phyloP scores from a whole-genome alignment of 495 filamentous ascomycete genomes.

The Paragyromitra xinjiangensis region DNA sequence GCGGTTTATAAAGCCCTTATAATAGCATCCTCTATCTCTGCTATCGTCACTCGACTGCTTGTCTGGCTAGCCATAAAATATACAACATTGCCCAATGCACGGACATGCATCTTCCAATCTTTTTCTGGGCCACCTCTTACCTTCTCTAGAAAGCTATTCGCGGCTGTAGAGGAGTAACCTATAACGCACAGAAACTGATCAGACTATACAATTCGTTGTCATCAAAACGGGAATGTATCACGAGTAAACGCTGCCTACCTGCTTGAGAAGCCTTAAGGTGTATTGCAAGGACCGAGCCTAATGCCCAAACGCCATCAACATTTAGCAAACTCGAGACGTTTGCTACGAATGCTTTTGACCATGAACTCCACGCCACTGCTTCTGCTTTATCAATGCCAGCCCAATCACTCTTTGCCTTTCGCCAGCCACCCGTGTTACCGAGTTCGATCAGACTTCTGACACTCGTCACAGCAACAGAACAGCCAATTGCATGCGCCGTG shows the following conservation, averaged over 20 bases:
- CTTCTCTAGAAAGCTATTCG: slow-evolving; percentile 67
- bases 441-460: slow-evolving; percentile 66
- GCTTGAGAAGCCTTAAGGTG: slow-evolving; percentile 62
- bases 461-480: slow-evolving; percentile 71
- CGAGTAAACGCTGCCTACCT: slow-evolving; percentile 59
- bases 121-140: slow-evolving; percentile 59
- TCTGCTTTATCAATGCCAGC: background rate
- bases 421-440: slow-evolving; percentile 65
- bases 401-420: slow-evolving; percentile 34
- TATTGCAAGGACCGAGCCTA: slow-evolving; percentile 76
- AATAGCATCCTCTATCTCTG: slow-evolving; percentile 60
- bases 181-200: slow-evolving; percentile 25
- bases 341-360: slow-evolving; percentile 67
- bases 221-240: background rate
- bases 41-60: slow-evolving; percentile 63
- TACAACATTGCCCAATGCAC: slow-evolving; percentile 77
- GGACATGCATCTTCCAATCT: slow-evolving; percentile 71
- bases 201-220: slow-evolving; percentile 4
- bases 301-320: slow-evolving; percentile 72
- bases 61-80: slow-evolving; percentile 80
- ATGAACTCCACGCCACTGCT: slow-evolving; percentile 70
- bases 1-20: slow-evolving; percentile 10
- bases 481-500: slow-evolving; percentile 79
- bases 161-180: slow-evolving; percentile 75
- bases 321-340: slow-evolving; percentile 64